phyloP scores from a whole-genome alignment of 2,329 filamentous ascomycete species.

The Apiospora sp. region DNA sequence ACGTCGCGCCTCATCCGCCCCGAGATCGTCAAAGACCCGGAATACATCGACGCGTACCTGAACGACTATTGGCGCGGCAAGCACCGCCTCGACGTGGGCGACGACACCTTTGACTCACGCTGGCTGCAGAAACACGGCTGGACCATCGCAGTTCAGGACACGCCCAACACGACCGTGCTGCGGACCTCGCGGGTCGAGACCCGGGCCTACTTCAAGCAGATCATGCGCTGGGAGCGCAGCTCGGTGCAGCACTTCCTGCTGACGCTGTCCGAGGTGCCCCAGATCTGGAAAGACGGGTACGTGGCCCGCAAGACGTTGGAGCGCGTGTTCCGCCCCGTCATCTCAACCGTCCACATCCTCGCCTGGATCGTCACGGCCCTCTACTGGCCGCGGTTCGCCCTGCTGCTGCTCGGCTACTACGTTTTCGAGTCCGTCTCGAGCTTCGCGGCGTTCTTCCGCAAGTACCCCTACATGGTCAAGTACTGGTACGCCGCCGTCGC shows the following conservation, averaged over 20 bases:
- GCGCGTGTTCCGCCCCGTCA: slow-evolving; percentile 19
- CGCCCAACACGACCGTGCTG: slow-evolving; percentile 21
- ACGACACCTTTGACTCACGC: slow-evolving; percentile 29
- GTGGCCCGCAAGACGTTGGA: slow-evolving; percentile 26
- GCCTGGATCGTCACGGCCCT: slow-evolving; percentile 20
- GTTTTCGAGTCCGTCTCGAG: slow-evolving; percentile 49
- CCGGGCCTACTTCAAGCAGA: slow-evolving; percentile 24
- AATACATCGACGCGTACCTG: slow-evolving; percentile 22
- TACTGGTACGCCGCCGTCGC: slow-evolving; percentile 25
- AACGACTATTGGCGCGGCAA: slow-evolving; percentile 25
- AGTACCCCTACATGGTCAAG: slow-evolving; percentile 43
- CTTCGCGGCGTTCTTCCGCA: slow-evolving; percentile 54
- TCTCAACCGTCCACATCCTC: slow-evolving; percentile 22
- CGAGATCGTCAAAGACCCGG: slow-evolving; percentile 23
- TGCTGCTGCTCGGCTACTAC: slow-evolving; percentile 55
- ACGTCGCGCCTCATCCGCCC: slow-evolving; percentile 22
- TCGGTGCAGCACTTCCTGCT: slow-evolving; percentile 20
- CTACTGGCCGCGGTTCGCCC: slow-evolving; percentile 31
- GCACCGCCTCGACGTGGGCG: slow-evolving; percentile 25
- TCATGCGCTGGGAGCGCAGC: slow-evolving; percentile 28
- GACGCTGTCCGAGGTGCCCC: slow-evolving; percentile 23
- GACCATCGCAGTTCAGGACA: slow-evolving; percentile 26
- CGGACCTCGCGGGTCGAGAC: slow-evolving; percentile 23
- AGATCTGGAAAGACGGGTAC: slow-evolving; percentile 23
- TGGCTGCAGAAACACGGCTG: slow-evolving; percentile 27